These are phyloP conservation scores for Darksidea phi DNA, from an alignment of 495 filamentous ascomycete species.

Conservation along the genomic window DNA sequence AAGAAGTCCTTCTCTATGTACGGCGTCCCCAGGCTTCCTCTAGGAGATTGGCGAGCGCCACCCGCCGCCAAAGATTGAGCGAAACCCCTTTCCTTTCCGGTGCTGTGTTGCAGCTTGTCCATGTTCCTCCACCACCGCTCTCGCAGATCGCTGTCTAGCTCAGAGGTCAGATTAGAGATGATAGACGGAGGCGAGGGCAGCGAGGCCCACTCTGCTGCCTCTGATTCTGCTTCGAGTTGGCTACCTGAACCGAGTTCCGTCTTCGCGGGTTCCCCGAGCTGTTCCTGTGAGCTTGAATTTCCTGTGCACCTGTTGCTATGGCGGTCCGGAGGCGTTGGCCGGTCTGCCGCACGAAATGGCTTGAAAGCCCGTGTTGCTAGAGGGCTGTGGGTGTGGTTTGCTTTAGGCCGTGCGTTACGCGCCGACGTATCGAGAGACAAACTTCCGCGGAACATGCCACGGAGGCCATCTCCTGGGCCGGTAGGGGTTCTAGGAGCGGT, in stretches of 20 bases:
- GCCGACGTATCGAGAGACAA: too few relatives aligned
- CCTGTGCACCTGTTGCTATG: conserved; percentile 19
- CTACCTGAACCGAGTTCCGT: not conserved
- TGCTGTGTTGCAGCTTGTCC: not conserved
- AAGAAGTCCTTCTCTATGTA: conserved; percentile 11
- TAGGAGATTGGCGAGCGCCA: not conserved
- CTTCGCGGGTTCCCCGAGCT: conserved; percentile 1
- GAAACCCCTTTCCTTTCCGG: not conserved
- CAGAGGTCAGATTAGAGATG: conserved; percentile 5
- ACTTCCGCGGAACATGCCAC: too few relatives aligned
- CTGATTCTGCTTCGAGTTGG: conserved; percentile 12
- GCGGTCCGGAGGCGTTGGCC: conserved; percentile 9
- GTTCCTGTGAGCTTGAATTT: conserved; percentile 6
- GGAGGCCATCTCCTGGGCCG: too few relatives aligned
- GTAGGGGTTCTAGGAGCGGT: not conserved
- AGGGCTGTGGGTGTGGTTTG: not conserved
- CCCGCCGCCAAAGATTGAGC: not conserved
- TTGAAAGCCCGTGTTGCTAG: not conserved
- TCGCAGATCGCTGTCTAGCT: conserved; percentile 1
- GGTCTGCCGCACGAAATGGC: not conserved
- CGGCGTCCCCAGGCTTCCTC: not conserved
- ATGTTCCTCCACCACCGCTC: conserved; percentile 24
- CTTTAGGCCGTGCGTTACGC: not conserved
- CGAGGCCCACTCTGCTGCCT: conserved; percentile 11
- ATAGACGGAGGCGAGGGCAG: conserved; percentile 5